A percentile compares a stretch with the other conserved stretches of the same genome.
Conservation (phyloP, 306 rosid species). For the Trichosanthes cucumerina region DNA sequence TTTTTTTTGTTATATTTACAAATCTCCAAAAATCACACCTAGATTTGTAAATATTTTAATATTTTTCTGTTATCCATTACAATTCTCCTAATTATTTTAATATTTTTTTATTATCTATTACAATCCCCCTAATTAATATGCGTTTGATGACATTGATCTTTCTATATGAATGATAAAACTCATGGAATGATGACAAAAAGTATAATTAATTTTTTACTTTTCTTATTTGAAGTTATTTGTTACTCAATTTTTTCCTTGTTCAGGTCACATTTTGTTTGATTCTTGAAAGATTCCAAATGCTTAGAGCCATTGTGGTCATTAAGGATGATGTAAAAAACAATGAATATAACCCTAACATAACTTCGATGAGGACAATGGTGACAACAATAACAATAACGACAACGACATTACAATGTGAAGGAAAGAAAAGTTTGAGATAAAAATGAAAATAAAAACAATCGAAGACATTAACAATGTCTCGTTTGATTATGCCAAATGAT, state of each 20-base stretch:
- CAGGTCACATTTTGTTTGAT: neutral
- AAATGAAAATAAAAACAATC: neutral
- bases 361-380: neutral
- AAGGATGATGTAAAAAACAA: neutral
- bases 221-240: neutral
- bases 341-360: conserved; percentile 2
- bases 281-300: neutral
- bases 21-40: too few species aligned
- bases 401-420: neutral
- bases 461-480: neutral
- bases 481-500: conserved; percentile 3
- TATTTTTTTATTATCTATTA: too few species aligned
- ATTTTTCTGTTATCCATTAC: too few species aligned
- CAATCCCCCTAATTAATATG: too few species aligned
- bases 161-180: neutral
- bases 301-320: neutral
- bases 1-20: too few species aligned
- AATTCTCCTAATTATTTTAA: too few species aligned
- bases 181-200: too few species aligned
- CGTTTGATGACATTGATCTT: too few species aligned
- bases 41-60: too few species aligned
- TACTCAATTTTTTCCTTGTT: neutral
- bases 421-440: neutral
- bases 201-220: neutral
- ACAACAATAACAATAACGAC: neutral